Evolutionary conservation across 2,329 filamentous ascomycete genomes (phyloP).

Genomic region (Nemania sp.): DNA sequence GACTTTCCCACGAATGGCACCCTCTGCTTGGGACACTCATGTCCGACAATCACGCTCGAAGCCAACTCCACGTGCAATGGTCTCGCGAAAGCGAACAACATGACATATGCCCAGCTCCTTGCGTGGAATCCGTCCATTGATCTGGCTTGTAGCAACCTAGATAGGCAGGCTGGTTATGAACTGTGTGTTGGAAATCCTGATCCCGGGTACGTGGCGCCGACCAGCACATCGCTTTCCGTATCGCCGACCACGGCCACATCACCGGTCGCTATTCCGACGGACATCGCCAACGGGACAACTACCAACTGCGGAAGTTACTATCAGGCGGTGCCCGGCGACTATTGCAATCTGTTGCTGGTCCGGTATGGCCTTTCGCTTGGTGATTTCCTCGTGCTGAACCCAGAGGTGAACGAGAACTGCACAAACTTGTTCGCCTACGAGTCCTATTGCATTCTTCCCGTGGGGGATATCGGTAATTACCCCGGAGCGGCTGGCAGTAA

Average conservation of each 20-base stretch:
- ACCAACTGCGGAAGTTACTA: slow-evolving; percentile 50
- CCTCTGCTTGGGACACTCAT: slow-evolving; percentile 7
- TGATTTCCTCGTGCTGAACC: slow-evolving; percentile 19
- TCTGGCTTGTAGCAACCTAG: slow-evolving; percentile 27
- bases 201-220: slow-evolving; percentile 19
- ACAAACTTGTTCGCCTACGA: slow-evolving; percentile 18
- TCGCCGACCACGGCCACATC: slow-evolving; percentile 12
- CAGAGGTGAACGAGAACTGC: slow-evolving; percentile 15
- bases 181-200: slow-evolving; percentile 42
- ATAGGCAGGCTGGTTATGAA: slow-evolving; percentile 35
- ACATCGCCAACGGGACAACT: slow-evolving; percentile 44
- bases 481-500: slow-evolving; percentile 7
- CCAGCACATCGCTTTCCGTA: not conserved
- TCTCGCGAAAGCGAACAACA: slow-evolving; percentile 12
- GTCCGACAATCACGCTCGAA: slow-evolving; percentile 7
- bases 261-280: slow-evolving; percentile 44
- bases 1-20: slow-evolving; percentile 11
- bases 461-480: slow-evolving; percentile 25
- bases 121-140: slow-evolving; percentile 9
- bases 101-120: slow-evolving; percentile 5
- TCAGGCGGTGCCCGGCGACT: slow-evolving; percentile 47
- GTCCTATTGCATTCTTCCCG: slow-evolving; percentile 20
- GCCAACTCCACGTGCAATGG: not conserved
- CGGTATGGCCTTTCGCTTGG: slow-evolving; percentile 1
- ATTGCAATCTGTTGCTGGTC: slow-evolving; percentile 11